Percentiles rank a stretch among this genome's conserved stretches.
phyloP scores from a whole-genome alignment of 495 filamentous ascomycete species.

The Hypoxylon intermedium region DNA sequence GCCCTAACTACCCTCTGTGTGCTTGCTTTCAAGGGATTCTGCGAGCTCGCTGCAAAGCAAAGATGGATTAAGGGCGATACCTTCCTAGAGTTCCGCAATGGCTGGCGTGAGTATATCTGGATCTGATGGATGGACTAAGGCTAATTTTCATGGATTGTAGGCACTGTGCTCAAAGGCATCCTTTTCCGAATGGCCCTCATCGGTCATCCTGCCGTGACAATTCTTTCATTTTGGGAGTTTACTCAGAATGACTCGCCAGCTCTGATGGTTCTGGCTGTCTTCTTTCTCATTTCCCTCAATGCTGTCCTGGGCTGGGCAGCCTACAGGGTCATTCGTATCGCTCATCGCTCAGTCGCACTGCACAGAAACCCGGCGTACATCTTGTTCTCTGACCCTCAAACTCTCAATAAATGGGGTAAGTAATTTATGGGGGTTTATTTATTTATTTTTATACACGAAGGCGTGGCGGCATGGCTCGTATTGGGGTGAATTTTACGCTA shows the following conservation, averaged over 20 bases:
- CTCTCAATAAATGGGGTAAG: conserved; percentile 90
- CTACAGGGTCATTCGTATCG: conserved; percentile 86
- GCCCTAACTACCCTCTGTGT: conserved; percentile 73
- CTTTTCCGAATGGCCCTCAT: conserved; percentile 90
- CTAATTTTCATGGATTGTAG: conserved; percentile 11
- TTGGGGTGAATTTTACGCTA: neutral
- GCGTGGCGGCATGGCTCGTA: neutral
- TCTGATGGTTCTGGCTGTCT: conserved; percentile 84
- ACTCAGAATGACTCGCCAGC: conserved; percentile 85
- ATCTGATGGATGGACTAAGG: neutral
- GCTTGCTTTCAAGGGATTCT: conserved; percentile 76
- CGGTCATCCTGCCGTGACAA: conserved; percentile 88
- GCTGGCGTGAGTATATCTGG: conserved; percentile 61
- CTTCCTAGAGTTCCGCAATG: conserved; percentile 92
- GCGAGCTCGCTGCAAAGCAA: conserved; percentile 72
- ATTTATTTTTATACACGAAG: neutral
- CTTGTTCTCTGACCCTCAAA: conserved; percentile 89
- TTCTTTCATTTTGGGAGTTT: conserved; percentile 94
- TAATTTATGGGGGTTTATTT: no score
- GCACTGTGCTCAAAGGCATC: conserved; percentile 84
- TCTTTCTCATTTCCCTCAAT: conserved; percentile 84
- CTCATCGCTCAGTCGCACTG: conserved; percentile 82
- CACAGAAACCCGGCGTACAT: conserved; percentile 98
- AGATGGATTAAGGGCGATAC: conserved; percentile 84
- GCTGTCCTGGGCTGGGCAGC: conserved; percentile 84